Evolutionary conservation across 2,329 filamentous ascomycete species (phyloP), one percentile per base, ranked within the genome.

Genomic region (Botrytis pseudocinerea): DNA sequence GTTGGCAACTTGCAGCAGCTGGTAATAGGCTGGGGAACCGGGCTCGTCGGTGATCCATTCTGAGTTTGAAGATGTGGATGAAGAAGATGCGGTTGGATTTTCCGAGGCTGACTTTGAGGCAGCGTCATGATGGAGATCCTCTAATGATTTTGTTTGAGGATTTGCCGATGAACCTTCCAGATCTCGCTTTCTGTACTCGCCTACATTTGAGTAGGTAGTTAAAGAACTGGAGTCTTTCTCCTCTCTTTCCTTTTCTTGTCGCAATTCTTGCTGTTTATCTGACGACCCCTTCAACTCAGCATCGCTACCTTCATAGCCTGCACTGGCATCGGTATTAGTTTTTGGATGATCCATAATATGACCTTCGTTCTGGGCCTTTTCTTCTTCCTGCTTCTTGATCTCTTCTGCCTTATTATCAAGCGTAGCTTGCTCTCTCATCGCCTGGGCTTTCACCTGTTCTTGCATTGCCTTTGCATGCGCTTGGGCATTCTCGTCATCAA

Each of bases 1-100:
- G 75, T 80, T 82, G 82, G 32, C 77, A 7, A 79, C 77, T 44
- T 76, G 74, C 10, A 80, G 69, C 5, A 83, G 77, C 18, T 78
- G 70, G 7, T 74, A 70, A 65, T 81, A 82, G 59, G 77, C 28
- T 0, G 65, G 4, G 2, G 77, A 82, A 42, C 77, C 76, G 28
- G 80, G 73, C 1, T 76, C 73, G 46, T 80, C 79, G 28, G 77
- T 76, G 44, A 75, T 69, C 74, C 76, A 78, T 38, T 61, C 38
- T 20, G 51, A 44, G 35, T 42, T 20, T 22, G n/a, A 57, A 32
- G 64, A 28, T 54, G 64, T 40, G 48, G 42, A 65, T 65, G 62
- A 14, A 12, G 42, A 28, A 40, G 32, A 22, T 0, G 35, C 20
- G 22, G 25, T 40, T 18, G 42, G 35, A 12, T 42, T 16, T n/a